These are phyloP conservation scores for Penicillium psychrofluorescens DNA, from an alignment of 495 filamentous ascomycete species.

Conservation along the genomic window DNA sequence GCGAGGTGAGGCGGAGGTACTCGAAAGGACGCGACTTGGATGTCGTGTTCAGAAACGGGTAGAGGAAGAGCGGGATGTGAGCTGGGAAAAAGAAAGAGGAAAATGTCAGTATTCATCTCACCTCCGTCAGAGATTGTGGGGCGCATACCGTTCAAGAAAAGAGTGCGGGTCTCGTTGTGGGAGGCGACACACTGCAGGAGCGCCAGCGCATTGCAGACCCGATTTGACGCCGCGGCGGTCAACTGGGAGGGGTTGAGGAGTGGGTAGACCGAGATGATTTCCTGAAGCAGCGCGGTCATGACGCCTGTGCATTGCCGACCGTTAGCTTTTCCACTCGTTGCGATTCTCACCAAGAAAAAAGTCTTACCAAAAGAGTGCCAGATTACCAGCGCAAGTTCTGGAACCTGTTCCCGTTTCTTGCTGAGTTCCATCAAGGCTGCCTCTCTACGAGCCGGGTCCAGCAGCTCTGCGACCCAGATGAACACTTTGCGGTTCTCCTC, in stretches of 20 bases:
- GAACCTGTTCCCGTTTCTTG: conserved; percentile 98
- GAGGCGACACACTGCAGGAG: conserved; percentile 96
- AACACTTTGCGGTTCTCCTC: conserved; percentile 92
- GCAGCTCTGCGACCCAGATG: conserved; percentile 85
- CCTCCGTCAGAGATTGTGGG: background rate
- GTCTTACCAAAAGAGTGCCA: conserved; percentile 96
- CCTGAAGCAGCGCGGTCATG: conserved; percentile 94
- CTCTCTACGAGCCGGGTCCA: conserved; percentile 82
- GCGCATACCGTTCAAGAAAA: conserved; percentile 81
- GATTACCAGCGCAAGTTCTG: conserved; percentile 89
- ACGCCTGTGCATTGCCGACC: conserved; percentile 57
- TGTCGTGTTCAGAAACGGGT: conserved; percentile 97
- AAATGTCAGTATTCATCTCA: conserved; percentile 1
- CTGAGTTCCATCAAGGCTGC: conserved; percentile 90
- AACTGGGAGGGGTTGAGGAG: conserved; percentile 93
- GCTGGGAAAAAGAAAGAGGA: conserved; percentile 40
- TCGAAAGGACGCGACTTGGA: conserved; percentile 98
- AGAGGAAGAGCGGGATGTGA: conserved; percentile 97
- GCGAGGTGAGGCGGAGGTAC: conserved; percentile 91
- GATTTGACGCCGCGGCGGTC: conserved; percentile 91
- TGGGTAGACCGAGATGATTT: conserved; percentile 98
- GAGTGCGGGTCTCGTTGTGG: conserved; percentile 87
- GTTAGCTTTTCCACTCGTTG: conserved; percentile 17
- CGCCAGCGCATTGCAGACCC: conserved; percentile 95
- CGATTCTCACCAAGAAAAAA: conserved; percentile 2